Conservation (phyloP, 257 asterid species). For the Solanum habrochaites region DNA sequence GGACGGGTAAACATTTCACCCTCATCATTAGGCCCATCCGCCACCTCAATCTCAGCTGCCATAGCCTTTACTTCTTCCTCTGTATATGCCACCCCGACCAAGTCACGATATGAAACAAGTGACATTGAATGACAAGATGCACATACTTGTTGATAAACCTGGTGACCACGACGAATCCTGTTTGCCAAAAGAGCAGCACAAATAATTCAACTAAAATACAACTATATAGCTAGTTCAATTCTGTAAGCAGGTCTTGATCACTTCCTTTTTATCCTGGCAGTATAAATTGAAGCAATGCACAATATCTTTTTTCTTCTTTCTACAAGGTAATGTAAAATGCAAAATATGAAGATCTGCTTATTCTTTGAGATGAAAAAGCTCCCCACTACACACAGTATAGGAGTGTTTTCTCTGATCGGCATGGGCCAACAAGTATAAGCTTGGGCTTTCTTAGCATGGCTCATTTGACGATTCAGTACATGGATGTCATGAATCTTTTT, state of each 20-base stretch:
- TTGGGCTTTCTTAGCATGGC: neutral
- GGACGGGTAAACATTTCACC: constrained; percentile 93
- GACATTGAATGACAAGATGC: constrained; percentile 86
- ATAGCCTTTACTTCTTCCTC: constrained; percentile 89
- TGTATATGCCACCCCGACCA: constrained; percentile 82
- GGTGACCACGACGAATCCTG: constrained; percentile 75
- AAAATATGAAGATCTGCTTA: neutral
- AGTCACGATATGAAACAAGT: constrained; percentile 59
- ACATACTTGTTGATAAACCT: constrained; percentile 71
- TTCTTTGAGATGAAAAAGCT: neutral
- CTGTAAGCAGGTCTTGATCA: neutral
- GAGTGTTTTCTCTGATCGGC: neutral
- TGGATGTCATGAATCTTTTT: neutral
- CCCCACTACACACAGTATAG: neutral
- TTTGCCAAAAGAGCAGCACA: neutral
- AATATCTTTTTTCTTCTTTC: neutral
- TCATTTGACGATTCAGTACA: neutral
- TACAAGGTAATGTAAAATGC: neutral
- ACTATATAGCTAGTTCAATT: constrained; percentile 4
- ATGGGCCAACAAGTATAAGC: neutral
- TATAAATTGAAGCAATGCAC: neutral
- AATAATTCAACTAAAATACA: neutral
- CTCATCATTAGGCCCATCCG: constrained; percentile 91
- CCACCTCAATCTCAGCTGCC: constrained; percentile 95
- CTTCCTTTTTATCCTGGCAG: neutral